Conservation (phyloP, 2,329 filamentous ascomycete genomes). For the Trichoderma aggressivum region DNA sequence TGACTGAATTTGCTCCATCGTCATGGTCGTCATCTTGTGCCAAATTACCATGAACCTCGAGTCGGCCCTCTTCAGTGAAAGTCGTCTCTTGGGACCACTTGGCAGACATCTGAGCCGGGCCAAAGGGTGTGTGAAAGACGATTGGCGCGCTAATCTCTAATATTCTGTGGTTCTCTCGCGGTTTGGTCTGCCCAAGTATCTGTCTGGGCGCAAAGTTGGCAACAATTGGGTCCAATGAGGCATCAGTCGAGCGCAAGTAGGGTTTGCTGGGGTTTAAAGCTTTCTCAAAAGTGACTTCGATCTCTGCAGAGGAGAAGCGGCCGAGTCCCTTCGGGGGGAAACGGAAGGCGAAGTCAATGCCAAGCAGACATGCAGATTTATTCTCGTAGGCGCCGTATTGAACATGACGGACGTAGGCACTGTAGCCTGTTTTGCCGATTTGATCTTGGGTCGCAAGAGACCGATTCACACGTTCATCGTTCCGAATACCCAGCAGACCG, state of each 20-base stretch:
- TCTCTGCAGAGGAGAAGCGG: not conserved
- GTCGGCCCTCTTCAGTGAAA: not conserved
- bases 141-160: not conserved
- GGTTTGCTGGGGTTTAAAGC: not conserved
- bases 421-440: not conserved
- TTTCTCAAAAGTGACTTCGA: not conserved
- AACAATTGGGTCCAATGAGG: not conserved
- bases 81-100: not conserved
- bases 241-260: not conserved
- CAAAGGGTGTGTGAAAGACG: not conserved
- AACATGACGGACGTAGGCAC: not conserved
- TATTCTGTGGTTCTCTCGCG: not conserved
- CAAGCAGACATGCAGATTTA: not conserved
- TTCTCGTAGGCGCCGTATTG: not conserved
- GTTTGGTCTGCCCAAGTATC: not conserved
- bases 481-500: not conserved
- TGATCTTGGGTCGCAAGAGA: not conserved
- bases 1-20: not conserved
- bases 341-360: not conserved
- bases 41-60: not conserved
- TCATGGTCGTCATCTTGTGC: not conserved
- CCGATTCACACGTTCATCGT: not conserved
- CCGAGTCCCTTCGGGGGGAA: not conserved
- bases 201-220: not conserved
- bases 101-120: not conserved